Percentiles rank a stretch among this genome's conserved stretches.
Conservation (phyloP, 176 grass and related monocot genomes). For the Calamus simplicifolius region DNA sequence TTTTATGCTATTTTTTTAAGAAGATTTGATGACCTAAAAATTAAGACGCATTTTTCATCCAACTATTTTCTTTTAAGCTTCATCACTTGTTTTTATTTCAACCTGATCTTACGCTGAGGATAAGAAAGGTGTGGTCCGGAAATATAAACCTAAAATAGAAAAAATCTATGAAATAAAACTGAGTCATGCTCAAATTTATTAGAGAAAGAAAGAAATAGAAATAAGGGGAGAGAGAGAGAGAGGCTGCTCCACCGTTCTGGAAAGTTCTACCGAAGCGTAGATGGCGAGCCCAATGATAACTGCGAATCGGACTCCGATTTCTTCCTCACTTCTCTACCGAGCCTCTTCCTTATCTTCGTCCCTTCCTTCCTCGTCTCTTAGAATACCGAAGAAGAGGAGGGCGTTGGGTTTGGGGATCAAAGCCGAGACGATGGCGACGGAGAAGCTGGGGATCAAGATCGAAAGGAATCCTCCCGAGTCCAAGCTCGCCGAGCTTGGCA, state of each 20-base stretch:
- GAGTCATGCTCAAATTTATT: background rate
- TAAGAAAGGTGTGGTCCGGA: slow-evolving; percentile 24
- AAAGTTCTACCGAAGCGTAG: background rate
- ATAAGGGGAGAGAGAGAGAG: background rate
- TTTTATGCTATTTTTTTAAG: no score
- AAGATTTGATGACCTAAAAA: no score
- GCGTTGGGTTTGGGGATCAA: slow-evolving; percentile 23
- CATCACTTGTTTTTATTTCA: no score
- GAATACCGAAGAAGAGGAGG: slow-evolving; percentile 6
- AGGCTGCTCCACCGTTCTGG: background rate
- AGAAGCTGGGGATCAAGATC: slow-evolving; percentile 76
- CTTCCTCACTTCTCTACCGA: slow-evolving; percentile 11
- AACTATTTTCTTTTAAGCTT: no score
- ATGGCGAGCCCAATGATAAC: slow-evolving; percentile 49
- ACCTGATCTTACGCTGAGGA: slow-evolving; percentile 7
- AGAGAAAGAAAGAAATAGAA: background rate
- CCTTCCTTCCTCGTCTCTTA: background rate
- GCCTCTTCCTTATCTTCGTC: slow-evolving; percentile 3
- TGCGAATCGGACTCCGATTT: slow-evolving; percentile 18
- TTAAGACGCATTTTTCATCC: no score
- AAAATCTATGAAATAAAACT: background rate
- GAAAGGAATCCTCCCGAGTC: slow-evolving; percentile 79
- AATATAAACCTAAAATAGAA: background rate
- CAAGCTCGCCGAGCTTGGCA: slow-evolving; percentile 65
- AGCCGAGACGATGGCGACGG: slow-evolving; percentile 67